Evolutionary conservation across 1,139 yeast species (phyloP).

Genomic region (Blastobotrys buckinghamii): DNA sequence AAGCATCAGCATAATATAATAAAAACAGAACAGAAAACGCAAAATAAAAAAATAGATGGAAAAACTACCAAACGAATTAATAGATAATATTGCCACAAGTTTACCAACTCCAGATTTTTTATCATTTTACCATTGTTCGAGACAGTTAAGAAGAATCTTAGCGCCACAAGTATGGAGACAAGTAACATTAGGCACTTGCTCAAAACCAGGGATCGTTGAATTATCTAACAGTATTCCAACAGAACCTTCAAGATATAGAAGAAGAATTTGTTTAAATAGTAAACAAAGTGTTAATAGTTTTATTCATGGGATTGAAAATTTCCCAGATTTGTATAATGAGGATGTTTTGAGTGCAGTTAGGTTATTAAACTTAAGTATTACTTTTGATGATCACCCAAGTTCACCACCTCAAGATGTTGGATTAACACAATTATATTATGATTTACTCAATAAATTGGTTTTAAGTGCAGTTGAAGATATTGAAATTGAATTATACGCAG

Average conservation of each 20-base stretch:
- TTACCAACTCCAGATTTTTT: neutral
- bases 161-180: constrained; percentile 9
- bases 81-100: neutral
- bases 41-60: constrained; percentile 2
- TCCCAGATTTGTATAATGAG: neutral
- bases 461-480: constrained; percentile 3
- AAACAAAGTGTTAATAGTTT: neutral
- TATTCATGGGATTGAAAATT: neutral
- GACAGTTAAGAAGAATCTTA: constrained; percentile 1
- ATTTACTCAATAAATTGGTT: neutral
- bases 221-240: constrained; percentile 2
- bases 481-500: constrained; percentile 8
- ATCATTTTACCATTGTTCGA: neutral
- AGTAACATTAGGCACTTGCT: constrained; percentile 4
- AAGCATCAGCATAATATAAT: too few relatives aligned
- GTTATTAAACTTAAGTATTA: constrained; percentile 2
- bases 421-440: constrained; percentile 1
- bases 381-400: constrained; percentile 7
- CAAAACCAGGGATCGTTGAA: constrained; percentile 6
- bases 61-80: constrained; percentile 4
- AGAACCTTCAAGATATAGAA: constrained; percentile 6
- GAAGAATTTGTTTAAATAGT: constrained; percentile 3
- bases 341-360: constrained; percentile 5
- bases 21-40: too few relatives aligned
- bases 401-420: constrained; percentile 3